A percentile compares a stretch with the other conserved stretches of the same genome.
Evolutionary conservation across 306 rosid genomes (phyloP).

Genomic region (Vigna radiata): DNA sequence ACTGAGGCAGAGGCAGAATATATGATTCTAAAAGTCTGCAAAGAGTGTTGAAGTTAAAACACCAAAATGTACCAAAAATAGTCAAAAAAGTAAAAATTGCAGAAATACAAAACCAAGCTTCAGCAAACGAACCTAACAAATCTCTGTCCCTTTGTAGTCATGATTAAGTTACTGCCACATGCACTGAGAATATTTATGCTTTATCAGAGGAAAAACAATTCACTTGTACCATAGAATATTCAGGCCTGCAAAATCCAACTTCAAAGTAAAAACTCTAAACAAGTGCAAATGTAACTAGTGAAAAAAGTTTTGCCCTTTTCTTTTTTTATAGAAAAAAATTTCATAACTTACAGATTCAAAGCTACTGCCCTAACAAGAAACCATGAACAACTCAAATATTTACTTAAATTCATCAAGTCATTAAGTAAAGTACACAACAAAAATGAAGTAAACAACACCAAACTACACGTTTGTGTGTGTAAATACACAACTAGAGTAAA

Average conservation of each 20-base stretch:
- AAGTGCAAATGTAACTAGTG: not conserved
- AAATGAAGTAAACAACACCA: not conserved
- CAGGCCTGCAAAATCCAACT: constrained; percentile 42
- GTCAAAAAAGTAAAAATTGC: not conserved
- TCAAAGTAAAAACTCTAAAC: constrained; percentile 13
- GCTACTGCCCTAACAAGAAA: constrained; percentile 8
- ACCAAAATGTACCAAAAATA: not conserved
- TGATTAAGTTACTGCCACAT: constrained; percentile 35
- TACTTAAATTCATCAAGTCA: constrained; percentile 28
- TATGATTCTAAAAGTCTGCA: constrained; percentile 1
- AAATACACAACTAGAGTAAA: too few species aligned
- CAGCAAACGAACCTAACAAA: constrained; percentile 70
- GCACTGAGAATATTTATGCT: constrained; percentile 22
- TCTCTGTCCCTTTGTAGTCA: constrained; percentile 52
- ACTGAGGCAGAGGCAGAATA: not conserved
- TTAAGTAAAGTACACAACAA: not conserved
- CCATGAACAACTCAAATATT: not conserved
- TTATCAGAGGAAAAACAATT: constrained; percentile 8
- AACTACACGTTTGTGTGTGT: too few species aligned
- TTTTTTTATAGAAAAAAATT: too few species aligned
- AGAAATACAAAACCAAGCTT: constrained; percentile 26
- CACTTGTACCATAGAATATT: not conserved
- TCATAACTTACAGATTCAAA: not conserved
- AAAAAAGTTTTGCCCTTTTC: not conserved
- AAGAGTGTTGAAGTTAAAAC: not conserved